A percentile compares a stretch with the other conserved stretches of the same genome.
Conservation (phyloP, 2,329 filamentous ascomycete species). For the Trichoderma citrinoviride region DNA sequence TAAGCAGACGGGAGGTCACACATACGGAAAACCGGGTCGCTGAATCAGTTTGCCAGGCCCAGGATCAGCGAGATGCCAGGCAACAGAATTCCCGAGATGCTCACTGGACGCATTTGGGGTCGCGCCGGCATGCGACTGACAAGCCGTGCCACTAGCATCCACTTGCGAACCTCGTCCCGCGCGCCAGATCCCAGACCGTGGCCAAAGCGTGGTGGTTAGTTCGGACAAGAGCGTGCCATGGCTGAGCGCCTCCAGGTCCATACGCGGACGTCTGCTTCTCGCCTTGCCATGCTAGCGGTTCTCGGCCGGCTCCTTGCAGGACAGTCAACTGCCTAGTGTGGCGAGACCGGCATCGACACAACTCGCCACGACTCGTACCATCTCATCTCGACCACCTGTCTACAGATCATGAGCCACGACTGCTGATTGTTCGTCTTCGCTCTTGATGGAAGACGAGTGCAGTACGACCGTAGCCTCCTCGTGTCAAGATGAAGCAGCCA, state of each 20-base stretch:
- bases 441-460: not conserved
- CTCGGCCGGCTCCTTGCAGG: slow-evolving; percentile 7
- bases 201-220: not conserved
- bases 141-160: slow-evolving; percentile 7
- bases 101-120: slow-evolving; percentile 28
- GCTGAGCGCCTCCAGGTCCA: not conserved
- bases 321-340: slow-evolving; percentile 7
- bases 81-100: slow-evolving; percentile 32
- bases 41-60: slow-evolving; percentile 5
- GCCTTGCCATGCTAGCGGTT: not conserved
- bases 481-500: not conserved
- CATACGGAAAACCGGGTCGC: not conserved
- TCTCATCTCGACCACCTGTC: not conserved
- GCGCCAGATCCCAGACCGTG: slow-evolving; percentile 4
- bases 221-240: not conserved
- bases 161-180: slow-evolving; percentile 13
- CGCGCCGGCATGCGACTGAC: slow-evolving; percentile 9
- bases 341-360: not conserved
- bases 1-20: not conserved
- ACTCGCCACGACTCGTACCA: not conserved
- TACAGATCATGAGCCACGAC: not conserved
- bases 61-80: slow-evolving; percentile 25
- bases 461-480: not conserved
- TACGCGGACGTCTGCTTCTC: not conserved
- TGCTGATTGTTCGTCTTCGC: not conserved